Evolutionary conservation across 208 protist genomes (phyloP).

Genomic region (Plasmodiophora brassicae): DNA sequence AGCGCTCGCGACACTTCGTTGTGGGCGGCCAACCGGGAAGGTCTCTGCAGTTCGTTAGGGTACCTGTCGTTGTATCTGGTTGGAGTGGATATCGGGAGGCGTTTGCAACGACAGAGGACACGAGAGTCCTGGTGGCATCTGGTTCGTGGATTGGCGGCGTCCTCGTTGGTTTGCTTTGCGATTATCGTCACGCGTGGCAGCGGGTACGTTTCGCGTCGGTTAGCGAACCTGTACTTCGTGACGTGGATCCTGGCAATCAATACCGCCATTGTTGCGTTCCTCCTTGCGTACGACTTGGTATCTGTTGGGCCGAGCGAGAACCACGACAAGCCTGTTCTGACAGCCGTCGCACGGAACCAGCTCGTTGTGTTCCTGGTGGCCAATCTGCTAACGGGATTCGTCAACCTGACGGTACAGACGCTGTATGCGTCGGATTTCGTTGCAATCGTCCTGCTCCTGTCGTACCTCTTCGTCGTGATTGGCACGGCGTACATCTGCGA

Average conservation of each 20-base stretch:
- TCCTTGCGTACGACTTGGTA: neutral
- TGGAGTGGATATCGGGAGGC: neutral
- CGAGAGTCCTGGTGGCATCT: neutral
- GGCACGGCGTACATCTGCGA: too few relatives aligned
- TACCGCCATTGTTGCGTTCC: neutral
- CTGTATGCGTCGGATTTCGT: neutral
- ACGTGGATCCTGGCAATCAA: neutral
- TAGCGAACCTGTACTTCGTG: constrained; percentile 21
- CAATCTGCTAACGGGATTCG: constrained; percentile 26
- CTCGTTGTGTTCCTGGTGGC: constrained; percentile 19
- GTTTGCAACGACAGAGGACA: neutral
- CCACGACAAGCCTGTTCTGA: neutral
- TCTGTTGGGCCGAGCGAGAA: neutral
- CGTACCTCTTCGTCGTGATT: neutral
- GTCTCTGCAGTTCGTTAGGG: constrained; percentile 13
- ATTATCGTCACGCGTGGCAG: neutral
- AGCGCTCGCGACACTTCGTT: neutral
- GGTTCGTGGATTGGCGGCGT: neutral
- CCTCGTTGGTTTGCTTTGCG: constrained; percentile 17
- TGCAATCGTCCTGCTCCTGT: neutral
- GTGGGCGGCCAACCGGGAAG: constrained; percentile 33
- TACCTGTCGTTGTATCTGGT: constrained; percentile 34
- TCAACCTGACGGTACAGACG: constrained; percentile 34
- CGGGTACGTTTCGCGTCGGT: neutral
- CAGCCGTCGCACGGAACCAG: neutral